Evolutionary conservation across 768 basidiomycete species (phyloP), one percentile per base, ranked within the genome.

Genomic region (Thelephora ganbajun): DNA sequence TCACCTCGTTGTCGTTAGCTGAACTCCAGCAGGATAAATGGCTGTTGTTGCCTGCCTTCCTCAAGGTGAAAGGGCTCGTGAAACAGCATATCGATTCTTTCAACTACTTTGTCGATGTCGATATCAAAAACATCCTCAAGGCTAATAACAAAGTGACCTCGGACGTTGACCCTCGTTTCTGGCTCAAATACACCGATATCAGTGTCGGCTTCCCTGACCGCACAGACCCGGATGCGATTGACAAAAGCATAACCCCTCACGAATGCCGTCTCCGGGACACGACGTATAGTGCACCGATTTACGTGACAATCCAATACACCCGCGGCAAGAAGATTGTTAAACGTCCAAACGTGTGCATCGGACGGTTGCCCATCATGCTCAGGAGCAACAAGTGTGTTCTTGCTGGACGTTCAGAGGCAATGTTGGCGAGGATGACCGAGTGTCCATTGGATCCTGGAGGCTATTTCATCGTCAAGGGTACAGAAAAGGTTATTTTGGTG

Each of bases 401-500:
- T 55, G 83, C 83, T 14, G 83, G 80, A 3, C 76, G 77, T 55
- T 77, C 67, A 20, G 84, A 89, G 47, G 73, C 76, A 12, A 79
- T 93, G 54, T 71, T 98, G 19, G 96, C 96, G n/a, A 72, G 78
- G 35, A 93, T 97, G 90, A 80, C 76, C 11, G 96, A 99, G 64
- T 99, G 96, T 63, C 96, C 96, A 2, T 72, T 98, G 50, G 96
- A 99, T 67, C 94, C 96, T 11, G 96, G 96, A n/a, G 96, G 96
- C 3, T 98, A 98, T 62, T 99, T 99, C 63, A 84, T 99, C 50
- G 96, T 99, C 45, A 97, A 93, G 65, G 94, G 94, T 34, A 99
- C 94, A 37, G 94, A 99, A 66, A 99, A 98, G 67, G 96, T 99
- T 56, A 99, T 99, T 55, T 71, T 99, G 52, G 94, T 99, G 6